Base-by-base conservation (phyloP, 164 flowering plant genomes). In the Umbellularia californica region DNA sequence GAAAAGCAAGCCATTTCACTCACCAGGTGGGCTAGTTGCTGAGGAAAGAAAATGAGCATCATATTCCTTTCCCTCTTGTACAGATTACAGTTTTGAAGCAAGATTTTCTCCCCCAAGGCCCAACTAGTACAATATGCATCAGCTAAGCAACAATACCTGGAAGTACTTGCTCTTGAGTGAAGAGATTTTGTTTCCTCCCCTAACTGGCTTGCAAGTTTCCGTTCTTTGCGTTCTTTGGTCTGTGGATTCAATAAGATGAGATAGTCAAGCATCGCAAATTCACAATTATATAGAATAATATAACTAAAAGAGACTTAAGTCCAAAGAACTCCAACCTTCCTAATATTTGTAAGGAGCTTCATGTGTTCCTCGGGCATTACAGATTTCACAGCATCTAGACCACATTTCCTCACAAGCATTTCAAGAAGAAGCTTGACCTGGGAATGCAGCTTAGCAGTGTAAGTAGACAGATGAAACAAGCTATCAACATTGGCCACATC, bases 361-460 rank as follows among this genome's bases (percentile, higher is more conserved):
- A 91, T 88, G 81, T 96, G 99, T 69, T 91, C 97, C 77, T 91
- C 97, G 30, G 99, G 98, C 94, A 92, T 92, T 71, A 91, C 98
- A 55, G 89, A 92, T 85, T 89, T 94, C 5, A 96, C 97, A 74
- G 99, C 97, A 74, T 96, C 97, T 35, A 91, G 68, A 73, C 99
- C 99, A 81, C 99, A 96, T 83, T 91, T 96, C 78, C 77, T 85
- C 70, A 94, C 87, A 25, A 96, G 97, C 97, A 96, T 96, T 82
- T 92, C 98, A 72, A 96, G 81, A 9, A 96, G 89, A 58, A 82
- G 83, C 84, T 91, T 96, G 75, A 96, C 86, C 99, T 96, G 88
- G n/a, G 25, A 62, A 52, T 51, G 62, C 17, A 58, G 33, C 7
- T 5, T 33, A 58, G 47, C 60, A 55, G 3, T 55, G 17, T 14